Base-by-base conservation (phyloP, 2,329 filamentous ascomycete species). In the Hymenoscyphus albidus region DNA sequence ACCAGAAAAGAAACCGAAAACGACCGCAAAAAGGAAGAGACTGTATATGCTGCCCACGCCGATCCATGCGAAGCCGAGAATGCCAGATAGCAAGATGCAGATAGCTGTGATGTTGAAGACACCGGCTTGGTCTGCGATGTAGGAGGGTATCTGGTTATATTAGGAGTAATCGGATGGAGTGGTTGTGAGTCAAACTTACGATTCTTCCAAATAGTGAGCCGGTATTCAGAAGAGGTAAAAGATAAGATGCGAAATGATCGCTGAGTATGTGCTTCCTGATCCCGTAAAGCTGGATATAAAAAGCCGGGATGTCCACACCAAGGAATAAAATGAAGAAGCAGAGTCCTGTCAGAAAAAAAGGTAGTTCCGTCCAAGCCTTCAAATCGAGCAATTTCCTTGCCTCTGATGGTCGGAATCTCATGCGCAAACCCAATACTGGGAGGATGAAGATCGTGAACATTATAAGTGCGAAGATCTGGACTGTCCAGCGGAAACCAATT, bases 1-100 rank as follows among this genome's bases (percentile, higher is more conserved):
- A 12, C 89, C 89, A 0, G 85, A 86, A 38, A 82, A 82, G 73
- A 91, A 90, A 16, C 89, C 89, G 68, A 89, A 92, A 12, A 90
- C 75, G 16, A 83, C 78, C 10, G 83, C 80, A 73, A 90, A 92
- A 22, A 85, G 78, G 51, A 91, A 80, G 61, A 88, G 82, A 1
- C 83, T 80, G 0, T 81, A 81, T 3, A 62, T 71, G 0, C 83
- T 81, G 0, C 81, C 80, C 5, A 85, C 81, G 31, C 78, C 79
- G 1, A 78, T 78, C 40, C 78, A 77, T 1, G 80, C 79, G 12
- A 85, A 77, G 81, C 85, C 82, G 1, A 85, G 70, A 58, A 80
- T 81, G 0, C 86, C 76, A 22, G 80, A 77, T 1, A 83, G 67
- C 35, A 83, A 76, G 16, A 81, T 74, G 62, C 81, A 80, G 64